Percentiles rank a stretch among this genome's conserved stretches.
Evolutionary conservation across 2,329 filamentous ascomycete genomes (phyloP).

Genomic region (Grosmannia clavigera): DNA sequence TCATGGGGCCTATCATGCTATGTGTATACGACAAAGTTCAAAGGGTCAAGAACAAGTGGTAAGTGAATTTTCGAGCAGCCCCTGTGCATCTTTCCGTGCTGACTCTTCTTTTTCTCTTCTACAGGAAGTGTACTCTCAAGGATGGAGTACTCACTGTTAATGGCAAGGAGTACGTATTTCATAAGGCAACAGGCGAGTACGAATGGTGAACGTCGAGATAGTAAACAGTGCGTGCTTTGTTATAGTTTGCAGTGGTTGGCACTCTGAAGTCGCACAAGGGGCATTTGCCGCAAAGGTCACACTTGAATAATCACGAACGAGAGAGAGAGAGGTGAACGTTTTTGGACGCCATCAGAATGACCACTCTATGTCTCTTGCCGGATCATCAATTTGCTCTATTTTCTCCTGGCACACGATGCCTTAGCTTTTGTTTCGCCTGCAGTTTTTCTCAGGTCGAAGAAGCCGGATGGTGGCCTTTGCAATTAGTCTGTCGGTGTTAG

Average conservation of each 20-base stretch:
- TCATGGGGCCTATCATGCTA: constrained; percentile 81
- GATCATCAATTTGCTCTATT: not conserved
- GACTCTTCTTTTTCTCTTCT: constrained; percentile 9
- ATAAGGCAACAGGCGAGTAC: constrained; percentile 94
- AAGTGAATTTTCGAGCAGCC: constrained; percentile 16
- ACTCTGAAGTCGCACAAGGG: not conserved
- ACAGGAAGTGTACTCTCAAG: constrained; percentile 92
- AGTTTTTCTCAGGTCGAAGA: not conserved
- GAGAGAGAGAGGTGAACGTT: not conserved
- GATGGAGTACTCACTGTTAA: constrained; percentile 90
- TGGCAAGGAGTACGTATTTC: constrained; percentile 93
- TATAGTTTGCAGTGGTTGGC: not conserved
- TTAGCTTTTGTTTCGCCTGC: not conserved
- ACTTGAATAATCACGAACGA: not conserved
- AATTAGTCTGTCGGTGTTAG: not conserved
- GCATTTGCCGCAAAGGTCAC: not conserved
- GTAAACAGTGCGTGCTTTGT: not conserved
- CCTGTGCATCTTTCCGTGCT: not conserved
- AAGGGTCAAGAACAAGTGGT: constrained; percentile 97
- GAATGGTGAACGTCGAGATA: constrained; percentile 59
- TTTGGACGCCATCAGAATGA: not conserved
- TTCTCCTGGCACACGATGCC: not conserved
- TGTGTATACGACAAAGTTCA: constrained; percentile 99
- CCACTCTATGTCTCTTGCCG: not conserved
- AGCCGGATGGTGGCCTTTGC: not conserved